Evolutionary conservation across 2,329 filamentous ascomycete genomes (phyloP).

Genomic region (Graphium sp.): DNA sequence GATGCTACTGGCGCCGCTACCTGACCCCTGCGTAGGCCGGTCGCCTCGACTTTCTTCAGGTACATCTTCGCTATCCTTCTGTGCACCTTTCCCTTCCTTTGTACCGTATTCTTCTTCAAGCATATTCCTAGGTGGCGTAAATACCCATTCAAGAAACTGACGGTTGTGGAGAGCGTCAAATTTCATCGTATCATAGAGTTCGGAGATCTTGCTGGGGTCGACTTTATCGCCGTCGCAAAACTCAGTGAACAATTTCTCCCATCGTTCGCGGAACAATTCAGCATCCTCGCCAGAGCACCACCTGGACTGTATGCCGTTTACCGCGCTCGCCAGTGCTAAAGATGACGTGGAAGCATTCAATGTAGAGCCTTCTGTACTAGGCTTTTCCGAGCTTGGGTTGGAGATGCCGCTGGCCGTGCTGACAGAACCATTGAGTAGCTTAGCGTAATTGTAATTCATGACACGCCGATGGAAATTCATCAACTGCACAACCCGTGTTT

Average conservation of each 20-base stretch:
- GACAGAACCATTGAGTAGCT: slow-evolving; percentile 51
- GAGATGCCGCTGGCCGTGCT: slow-evolving; percentile 43
- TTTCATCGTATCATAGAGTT: slow-evolving; percentile 99
- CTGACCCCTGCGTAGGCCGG: neutral
- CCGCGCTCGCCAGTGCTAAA: slow-evolving; percentile 39
- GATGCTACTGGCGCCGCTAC: slow-evolving; percentile 13
- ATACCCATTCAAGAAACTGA: slow-evolving; percentile 93
- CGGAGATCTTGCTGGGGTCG: slow-evolving; percentile 95
- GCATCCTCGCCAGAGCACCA: slow-evolving; percentile 97
- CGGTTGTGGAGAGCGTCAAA: slow-evolving; percentile 96
- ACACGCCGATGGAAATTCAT: slow-evolving; percentile 96
- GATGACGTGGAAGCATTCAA: slow-evolving; percentile 17
- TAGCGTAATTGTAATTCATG: slow-evolving; percentile 86
- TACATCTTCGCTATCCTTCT: slow-evolving; percentile 18
- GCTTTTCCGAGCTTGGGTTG: slow-evolving; percentile 12
- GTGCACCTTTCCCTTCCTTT: slow-evolving; percentile 21
- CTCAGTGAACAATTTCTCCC: slow-evolving; percentile 95
- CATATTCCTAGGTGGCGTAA: slow-evolving; percentile 69
- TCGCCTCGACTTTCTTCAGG: slow-evolving; percentile 18
- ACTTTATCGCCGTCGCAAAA: slow-evolving; percentile 97
- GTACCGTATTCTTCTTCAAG: slow-evolving; percentile 50
- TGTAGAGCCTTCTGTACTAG: slow-evolving; percentile 1
- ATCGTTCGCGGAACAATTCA: slow-evolving; percentile 85
- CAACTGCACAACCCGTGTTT: slow-evolving; percentile 78
- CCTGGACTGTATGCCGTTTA: slow-evolving; percentile 48